phyloP scores from a whole-genome alignment of 441 rosid genomes.

The Hypseocharis bilobata region DNA sequence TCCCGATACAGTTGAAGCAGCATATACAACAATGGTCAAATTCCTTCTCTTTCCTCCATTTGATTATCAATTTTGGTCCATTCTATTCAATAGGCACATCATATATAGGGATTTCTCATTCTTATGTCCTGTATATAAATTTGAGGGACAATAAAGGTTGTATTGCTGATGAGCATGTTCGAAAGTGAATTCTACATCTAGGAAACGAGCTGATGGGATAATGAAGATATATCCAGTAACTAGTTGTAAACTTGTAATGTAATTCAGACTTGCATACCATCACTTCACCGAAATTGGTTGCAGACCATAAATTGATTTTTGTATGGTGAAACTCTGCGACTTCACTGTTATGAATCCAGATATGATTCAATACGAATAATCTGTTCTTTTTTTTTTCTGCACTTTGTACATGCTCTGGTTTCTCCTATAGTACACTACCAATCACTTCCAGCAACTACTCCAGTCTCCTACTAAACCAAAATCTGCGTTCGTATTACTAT shows the following conservation, averaged over 20 bases:
- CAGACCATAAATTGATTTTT: neutral
- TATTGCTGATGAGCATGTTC: neutral
- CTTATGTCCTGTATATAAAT: neutral
- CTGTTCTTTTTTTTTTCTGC: no score
- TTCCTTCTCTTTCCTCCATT: neutral
- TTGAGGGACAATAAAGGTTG: neutral
- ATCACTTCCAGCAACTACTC: no score
- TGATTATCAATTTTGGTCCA: neutral
- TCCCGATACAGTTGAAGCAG: neutral
- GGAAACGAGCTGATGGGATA: neutral
- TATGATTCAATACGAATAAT: neutral
- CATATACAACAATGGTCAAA: neutral
- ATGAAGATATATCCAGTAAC: no score
- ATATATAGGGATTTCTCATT: neutral
- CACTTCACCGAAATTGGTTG: neutral
- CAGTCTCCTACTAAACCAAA: no score
- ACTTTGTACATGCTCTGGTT: no score
- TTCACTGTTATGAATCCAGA: neutral
- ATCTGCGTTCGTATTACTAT: no score
- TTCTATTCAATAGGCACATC: neutral
- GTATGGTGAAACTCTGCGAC: neutral
- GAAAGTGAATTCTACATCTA: neutral
- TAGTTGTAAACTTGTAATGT: neutral
- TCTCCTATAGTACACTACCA: no score
- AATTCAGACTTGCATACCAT: neutral